Conservation (phyloP, 768 basidiomycete species). For the Termitomyces sp. region DNA sequence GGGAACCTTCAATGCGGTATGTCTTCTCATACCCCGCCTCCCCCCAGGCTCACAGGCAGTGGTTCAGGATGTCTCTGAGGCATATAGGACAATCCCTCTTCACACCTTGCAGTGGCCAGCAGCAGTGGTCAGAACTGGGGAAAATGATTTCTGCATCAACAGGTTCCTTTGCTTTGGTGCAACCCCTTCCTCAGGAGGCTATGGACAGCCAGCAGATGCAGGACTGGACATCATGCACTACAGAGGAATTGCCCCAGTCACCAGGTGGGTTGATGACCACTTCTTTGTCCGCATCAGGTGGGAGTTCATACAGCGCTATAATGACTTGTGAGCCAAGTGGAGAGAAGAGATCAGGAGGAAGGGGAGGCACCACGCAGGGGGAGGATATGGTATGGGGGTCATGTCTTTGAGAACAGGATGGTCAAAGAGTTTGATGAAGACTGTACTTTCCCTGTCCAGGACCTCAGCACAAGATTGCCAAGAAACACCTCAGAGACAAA, state of each 20-base stretch:
- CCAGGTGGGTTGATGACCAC: conserved; percentile 28
- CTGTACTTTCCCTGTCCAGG: not conserved
- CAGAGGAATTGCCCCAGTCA: conserved; percentile 22
- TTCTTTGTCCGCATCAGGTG: conserved; percentile 19
- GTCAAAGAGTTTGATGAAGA: conserved; percentile 31
- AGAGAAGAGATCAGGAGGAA: rapidly evolving
- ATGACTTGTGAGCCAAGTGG: rapidly evolving
- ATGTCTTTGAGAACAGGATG: conserved; percentile 9
- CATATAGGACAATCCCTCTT: conserved; percentile 12
- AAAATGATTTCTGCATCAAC: not conserved
- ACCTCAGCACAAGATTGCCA: not conserved
- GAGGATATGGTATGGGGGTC: conserved; percentile 22
- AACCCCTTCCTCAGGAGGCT: not conserved
- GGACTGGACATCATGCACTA: conserved; percentile 21
- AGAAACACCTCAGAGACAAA: too few relatives aligned
- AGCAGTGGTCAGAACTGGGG: not conserved
- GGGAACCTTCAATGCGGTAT: conserved; percentile 18
- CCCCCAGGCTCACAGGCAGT: conserved; percentile 14
- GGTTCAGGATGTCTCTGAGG: conserved; percentile 14
- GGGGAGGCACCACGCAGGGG: not conserved
- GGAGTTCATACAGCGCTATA: conserved; percentile 10
- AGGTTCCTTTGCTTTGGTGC: not conserved
- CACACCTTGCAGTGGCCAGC: conserved; percentile 13
- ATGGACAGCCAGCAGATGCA: conserved; percentile 6
- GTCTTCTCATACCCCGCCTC: not conserved